phyloP scores from a whole-genome alignment of 139 green algal genomes.

The Volvox africanus region DNA sequence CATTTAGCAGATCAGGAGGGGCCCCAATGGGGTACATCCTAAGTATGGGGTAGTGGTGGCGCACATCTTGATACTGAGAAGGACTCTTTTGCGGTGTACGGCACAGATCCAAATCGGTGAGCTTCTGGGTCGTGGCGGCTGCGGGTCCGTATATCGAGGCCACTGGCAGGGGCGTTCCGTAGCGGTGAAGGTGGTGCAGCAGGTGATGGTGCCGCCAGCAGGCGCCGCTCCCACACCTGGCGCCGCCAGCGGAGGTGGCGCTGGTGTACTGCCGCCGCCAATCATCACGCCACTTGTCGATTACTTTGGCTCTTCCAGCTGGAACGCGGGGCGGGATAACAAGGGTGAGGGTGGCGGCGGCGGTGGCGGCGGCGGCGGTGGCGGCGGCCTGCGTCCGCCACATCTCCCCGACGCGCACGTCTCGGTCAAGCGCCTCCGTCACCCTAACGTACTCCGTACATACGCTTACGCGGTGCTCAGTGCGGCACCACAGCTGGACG shows the following conservation, averaged over 20 bases:
- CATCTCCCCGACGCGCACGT: slow-evolving; percentile 15
- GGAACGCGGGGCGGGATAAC: not conserved
- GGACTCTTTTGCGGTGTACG: not conserved
- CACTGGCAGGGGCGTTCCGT: slow-evolving; percentile 15
- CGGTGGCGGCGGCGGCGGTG: not conserved
- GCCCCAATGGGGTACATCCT: too few relatives aligned
- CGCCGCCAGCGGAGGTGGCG: not conserved
- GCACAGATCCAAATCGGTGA: not conserved
- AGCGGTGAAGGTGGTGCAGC: slow-evolving; percentile 42
- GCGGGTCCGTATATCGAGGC: slow-evolving; percentile 23
- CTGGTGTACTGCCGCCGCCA: not conserved
- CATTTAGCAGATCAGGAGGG: too few relatives aligned
- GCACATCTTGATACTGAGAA: too few relatives aligned
- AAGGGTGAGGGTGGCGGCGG: not conserved
- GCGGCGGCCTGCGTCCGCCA: not conserved
- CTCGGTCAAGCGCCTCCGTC: slow-evolving; percentile 36
- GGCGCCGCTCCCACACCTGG: not conserved
- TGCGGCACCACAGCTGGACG: slow-evolving; percentile 1
- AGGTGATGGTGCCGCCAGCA: not conserved
- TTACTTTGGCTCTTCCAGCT: slow-evolving; percentile 17
- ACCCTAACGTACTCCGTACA: slow-evolving; percentile 40
- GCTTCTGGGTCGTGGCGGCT: slow-evolving; percentile 39
- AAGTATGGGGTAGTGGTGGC: too few relatives aligned
- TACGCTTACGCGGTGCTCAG: slow-evolving; percentile 34
- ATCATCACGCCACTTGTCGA: slow-evolving; percentile 15